These are phyloP conservation scores for Glycine latifolia DNA, from an alignment of 306 rosid genomes.

Conservation along the genomic window DNA sequence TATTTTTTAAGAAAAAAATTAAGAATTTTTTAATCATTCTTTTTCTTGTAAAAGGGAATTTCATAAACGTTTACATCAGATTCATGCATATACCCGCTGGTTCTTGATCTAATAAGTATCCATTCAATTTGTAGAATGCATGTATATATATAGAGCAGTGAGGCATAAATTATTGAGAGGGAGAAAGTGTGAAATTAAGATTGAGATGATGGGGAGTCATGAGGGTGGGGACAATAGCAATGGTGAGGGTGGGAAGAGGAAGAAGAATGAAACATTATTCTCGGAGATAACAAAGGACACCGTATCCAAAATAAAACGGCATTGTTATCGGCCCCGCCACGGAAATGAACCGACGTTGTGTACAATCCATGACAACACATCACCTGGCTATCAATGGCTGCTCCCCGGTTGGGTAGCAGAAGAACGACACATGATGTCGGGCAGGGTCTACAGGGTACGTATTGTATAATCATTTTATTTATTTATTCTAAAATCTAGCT, in stretches of 20 bases:
- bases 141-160: no score
- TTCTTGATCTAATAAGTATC: no score
- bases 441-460: constrained; percentile 38
- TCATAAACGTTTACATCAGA: background rate
- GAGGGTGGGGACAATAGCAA: background rate
- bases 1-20: background rate
- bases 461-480: no score
- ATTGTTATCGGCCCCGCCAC: background rate
- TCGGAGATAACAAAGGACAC: background rate
- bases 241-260: background rate
- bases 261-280: background rate
- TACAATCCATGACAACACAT: background rate
- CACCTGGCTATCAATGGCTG: background rate
- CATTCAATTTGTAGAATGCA: no score
- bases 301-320: background rate
- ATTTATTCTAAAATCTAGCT: no score
- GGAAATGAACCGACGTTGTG: background rate
- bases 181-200: background rate
- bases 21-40: background rate
- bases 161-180: no score
- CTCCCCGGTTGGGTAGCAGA: constrained; percentile 36
- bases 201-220: background rate
- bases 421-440: constrained; percentile 32
- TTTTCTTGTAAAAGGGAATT: background rate
- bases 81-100: no score